Base-by-base conservation (phyloP, 495 filamentous ascomycete genomes). In the Talaromyces borbonicus region DNA sequence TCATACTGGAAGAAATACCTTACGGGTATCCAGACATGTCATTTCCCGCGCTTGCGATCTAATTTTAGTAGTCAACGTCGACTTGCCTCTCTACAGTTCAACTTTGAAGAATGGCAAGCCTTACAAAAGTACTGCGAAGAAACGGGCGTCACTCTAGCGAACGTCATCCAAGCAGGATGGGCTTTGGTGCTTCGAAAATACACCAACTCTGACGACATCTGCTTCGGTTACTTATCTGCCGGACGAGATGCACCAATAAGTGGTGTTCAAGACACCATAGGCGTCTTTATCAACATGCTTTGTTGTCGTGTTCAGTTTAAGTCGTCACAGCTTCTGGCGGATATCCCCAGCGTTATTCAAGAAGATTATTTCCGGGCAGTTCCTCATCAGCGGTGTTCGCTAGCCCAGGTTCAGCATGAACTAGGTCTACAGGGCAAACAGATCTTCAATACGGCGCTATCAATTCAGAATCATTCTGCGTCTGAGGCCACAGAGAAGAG, bases 391-490 rank as follows among this genome's bases (percentile, higher is more conserved):
- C 68, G 64, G 39, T 74, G 67, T 53, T 75, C 75, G 0, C 59
- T 80, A 16, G 73, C 74, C 2, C 62, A 66, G 24, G 66, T 79
- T 12, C 76, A 80, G 50, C 74, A 79, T 46, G 69, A 73, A 29
- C 61, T 79, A 43, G 68, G 73, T 4, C 53, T 68, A 45, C 57
- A 67, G 37, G 69, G 70, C 14, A 68, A 71, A 47, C 52, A 69
- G 8, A 56, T 80, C 1, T 79, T 77, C 61, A 78, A 80, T 51
- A 79, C 76, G 11, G 71, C 71, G 0, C 56, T 77, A n/a, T 79
- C 76, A 0, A 73, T 74, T 16, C 71, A 74, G 27, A 74, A 74
- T 38, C 61, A 67, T 37, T 55, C 56, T 1, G 56, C 54, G 8
- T 57, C 61, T 1, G 57, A 59, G n/a, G 54, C 52, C 24, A 39